Percentiles rank a stretch among this genome's conserved stretches.
Evolutionary conservation across 2,329 filamentous ascomycete species (phyloP).

Genomic region (Dendrostoma leiphaemia): DNA sequence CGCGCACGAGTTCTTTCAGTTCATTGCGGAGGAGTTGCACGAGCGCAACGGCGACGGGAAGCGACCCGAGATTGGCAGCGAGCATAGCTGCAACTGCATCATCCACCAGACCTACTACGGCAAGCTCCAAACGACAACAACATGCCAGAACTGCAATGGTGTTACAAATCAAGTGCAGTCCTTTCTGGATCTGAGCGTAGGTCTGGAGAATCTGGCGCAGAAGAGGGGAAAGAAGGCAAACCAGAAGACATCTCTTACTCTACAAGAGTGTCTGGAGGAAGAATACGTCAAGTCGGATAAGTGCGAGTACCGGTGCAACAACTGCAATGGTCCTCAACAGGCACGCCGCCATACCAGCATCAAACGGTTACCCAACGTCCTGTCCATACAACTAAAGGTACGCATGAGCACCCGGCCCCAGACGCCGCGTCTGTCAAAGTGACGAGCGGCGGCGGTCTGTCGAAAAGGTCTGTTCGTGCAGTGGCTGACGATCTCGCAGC

Average conservation of each 20-base stretch:
- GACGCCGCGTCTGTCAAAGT: too few relatives aligned
- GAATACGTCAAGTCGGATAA: conserved; percentile 86
- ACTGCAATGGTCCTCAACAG: conserved; percentile 73
- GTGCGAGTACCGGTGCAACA: conserved; percentile 84
- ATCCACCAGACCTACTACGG: conserved; percentile 95
- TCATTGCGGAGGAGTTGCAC: conserved; percentile 88
- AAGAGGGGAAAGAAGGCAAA: conserved; percentile 58
- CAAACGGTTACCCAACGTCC: conserved; percentile 79
- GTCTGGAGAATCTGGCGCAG: conserved; percentile 73
- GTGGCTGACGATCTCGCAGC: conserved; percentile 32
- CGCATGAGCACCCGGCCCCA: conserved; percentile 15
- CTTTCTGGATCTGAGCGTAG: conserved; percentile 86
- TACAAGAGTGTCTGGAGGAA: conserved; percentile 75
- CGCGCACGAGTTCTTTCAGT: conserved; percentile 96
- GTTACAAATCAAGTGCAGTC: conserved; percentile 81
- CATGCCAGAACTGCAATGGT: conserved; percentile 83
- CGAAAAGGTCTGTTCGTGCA: not conserved
- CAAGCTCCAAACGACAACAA: conserved; percentile 85
- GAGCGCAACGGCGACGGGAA: conserved; percentile 73
- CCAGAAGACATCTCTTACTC: conserved; percentile 47
- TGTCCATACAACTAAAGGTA: conserved; percentile 92
- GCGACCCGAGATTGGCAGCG: conserved; percentile 56
- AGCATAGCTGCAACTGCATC: conserved; percentile 78
- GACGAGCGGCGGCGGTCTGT: not conserved
- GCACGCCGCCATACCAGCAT: conserved; percentile 83